phyloP scores from a whole-genome alignment of 768 basidiomycete genomes.

The Cubamyces sp. region DNA sequence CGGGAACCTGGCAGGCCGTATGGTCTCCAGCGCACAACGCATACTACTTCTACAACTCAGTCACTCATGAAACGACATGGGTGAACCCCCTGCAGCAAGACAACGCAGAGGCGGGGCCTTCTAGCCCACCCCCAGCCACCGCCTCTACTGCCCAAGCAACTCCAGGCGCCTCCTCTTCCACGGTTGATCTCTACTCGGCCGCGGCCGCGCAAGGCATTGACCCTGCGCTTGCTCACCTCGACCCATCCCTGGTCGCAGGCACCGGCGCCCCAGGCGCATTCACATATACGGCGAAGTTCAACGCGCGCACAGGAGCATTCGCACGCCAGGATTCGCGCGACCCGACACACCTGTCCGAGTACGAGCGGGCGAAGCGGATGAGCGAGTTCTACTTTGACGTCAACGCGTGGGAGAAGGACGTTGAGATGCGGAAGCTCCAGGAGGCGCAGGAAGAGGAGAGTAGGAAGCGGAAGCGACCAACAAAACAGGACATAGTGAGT shows the following conservation, averaged over 20 bases:
- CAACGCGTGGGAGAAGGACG: constrained; percentile 74
- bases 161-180: constrained; percentile 36
- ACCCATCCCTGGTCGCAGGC: constrained; percentile 62
- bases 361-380: constrained; percentile 83
- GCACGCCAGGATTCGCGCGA: constrained; percentile 67
- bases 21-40: constrained; percentile 77
- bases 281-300: constrained; percentile 70
- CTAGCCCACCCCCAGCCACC: constrained; percentile 32
- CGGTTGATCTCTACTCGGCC: constrained; percentile 62
- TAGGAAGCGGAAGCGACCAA: constrained; percentile 77
- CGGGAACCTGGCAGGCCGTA: constrained; percentile 73
- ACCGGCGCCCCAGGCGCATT: constrained; percentile 40
- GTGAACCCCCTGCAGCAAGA: constrained; percentile 64
- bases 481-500: constrained; percentile 84
- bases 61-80: constrained; percentile 85
- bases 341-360: constrained; percentile 78
- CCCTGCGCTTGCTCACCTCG: constrained; percentile 78
- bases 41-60: constrained; percentile 84
- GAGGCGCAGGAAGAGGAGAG: constrained; percentile 54
- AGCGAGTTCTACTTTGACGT: constrained; percentile 89
- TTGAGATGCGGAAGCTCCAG: constrained; percentile 50
- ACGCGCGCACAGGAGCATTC: constrained; percentile 81
- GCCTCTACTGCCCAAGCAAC: constrained; percentile 15
- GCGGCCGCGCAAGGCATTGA: constrained; percentile 83
- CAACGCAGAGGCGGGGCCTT: constrained; percentile 33